These are phyloP conservation scores for Apiotrichum veenhuisii DNA, from an alignment of 1,284 basidiomycete species.

Conservation along the genomic window DNA sequence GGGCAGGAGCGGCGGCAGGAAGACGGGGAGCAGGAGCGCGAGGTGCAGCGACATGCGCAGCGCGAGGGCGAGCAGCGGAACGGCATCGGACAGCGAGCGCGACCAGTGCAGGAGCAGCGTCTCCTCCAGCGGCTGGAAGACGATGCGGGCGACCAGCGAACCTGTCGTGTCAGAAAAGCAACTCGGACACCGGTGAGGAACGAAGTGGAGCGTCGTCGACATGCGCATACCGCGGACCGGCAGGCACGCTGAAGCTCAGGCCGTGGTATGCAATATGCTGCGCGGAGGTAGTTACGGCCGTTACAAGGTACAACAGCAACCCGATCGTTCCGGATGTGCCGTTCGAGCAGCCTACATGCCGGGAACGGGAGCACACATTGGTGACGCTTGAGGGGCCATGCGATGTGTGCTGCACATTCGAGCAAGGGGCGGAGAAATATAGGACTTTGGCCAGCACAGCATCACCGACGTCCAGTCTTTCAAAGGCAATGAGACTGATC, in stretches of 20 bases:
- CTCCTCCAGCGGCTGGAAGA: slow-evolving; percentile 92
- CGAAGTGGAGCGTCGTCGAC: background rate
- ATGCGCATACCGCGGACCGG: background rate
- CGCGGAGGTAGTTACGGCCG: too few species aligned
- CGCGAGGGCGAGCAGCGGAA: slow-evolving; percentile 53
- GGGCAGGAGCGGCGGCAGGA: slow-evolving; percentile 72
- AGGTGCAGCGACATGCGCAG: slow-evolving; percentile 67
- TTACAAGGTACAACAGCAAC: background rate
- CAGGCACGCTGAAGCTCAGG: too few species aligned
- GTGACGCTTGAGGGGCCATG: too few species aligned
- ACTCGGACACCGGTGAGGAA: background rate
- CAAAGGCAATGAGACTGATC: too few species aligned
- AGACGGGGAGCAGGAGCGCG: slow-evolving; percentile 65
- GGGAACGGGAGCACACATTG: too few species aligned
- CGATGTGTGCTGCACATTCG: too few species aligned
- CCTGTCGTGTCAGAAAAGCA: slow-evolving; percentile 55
- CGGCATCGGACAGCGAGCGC: slow-evolving; percentile 49
- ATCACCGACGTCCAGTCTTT: too few species aligned
- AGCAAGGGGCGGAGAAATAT: too few species aligned
- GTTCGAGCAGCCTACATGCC: too few species aligned
- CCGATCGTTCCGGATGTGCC: background rate
- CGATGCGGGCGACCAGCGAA: slow-evolving; percentile 79
- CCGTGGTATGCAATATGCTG: too few species aligned
- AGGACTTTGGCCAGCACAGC: too few species aligned
- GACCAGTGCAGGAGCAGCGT: slow-evolving; percentile 83